Evolutionary conservation across 208 protist species (phyloP).

Genomic region (Acanthamoeba culbertsoni): DNA sequence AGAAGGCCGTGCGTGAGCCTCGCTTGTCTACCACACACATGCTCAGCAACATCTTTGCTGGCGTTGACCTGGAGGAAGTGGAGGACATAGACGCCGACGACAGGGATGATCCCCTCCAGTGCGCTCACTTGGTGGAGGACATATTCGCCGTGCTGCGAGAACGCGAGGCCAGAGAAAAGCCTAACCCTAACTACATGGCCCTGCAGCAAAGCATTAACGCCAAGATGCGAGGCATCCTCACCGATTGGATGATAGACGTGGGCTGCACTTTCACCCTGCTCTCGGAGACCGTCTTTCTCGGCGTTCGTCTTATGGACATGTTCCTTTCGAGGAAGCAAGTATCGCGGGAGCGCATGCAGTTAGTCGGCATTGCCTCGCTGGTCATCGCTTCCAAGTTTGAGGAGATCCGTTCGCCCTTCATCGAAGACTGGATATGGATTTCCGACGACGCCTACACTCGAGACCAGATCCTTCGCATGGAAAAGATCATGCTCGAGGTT

Average conservation of each 20-base stretch:
- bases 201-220: conserved; percentile 39
- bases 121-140: conserved; percentile 38
- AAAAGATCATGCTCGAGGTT: conserved; percentile 31
- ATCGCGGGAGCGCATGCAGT: conserved; percentile 18
- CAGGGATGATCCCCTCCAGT: conserved; percentile 45
- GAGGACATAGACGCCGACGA: conserved; percentile 55
- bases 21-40: conserved; percentile 11
- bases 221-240: conserved; percentile 71
- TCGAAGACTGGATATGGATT: conserved; percentile 59
- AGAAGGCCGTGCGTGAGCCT: neutral
- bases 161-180: neutral
- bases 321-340: neutral
- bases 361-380: conserved; percentile 49
- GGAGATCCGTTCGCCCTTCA: conserved; percentile 40
- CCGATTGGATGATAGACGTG: conserved; percentile 82
- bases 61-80: conserved; percentile 4
- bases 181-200: conserved; percentile 21
- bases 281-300: conserved; percentile 78
- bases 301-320: conserved; percentile 78
- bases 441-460: conserved; percentile 24
- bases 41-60: conserved; percentile 40
- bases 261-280: conserved; percentile 66
- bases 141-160: conserved; percentile 24
- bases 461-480: conserved; percentile 30
- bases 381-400: conserved; percentile 63